Base-by-base conservation (phyloP, 2,329 filamentous ascomycete genomes). In the Cytospora chrysosperma region DNA sequence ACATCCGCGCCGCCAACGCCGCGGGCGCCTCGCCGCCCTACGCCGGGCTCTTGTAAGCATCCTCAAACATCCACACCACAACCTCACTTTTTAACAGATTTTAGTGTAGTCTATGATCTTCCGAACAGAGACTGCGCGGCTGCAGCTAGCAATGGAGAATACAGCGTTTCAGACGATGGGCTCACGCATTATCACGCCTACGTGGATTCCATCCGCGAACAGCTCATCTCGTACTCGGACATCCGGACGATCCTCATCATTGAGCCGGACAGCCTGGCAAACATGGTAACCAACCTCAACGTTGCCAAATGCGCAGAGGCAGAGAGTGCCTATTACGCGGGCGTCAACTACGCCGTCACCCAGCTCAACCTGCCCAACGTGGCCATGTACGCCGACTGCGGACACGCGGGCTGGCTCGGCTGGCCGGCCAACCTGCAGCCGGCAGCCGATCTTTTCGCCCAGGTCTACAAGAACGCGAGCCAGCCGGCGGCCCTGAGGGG, bases 311-410 rank as follows among this genome's bases (percentile, higher is more conserved):
- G 84, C 70, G 55, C 77, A 57, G 73, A 73, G 56, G 81, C 83
- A 12, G 74, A 79, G n/a, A 67, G 70, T 6, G 78, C 79, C 19
- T 86, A 86, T 72, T 73, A 79, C 54, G 77, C 79, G 51, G 77
- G 81, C 70, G 81, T 78, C 43, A 72, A 78, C 67, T 83, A 86
- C 69, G 83, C 83, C 52, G 64, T 85, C 65, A 77, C 75, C 65
- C 72, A 78, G 59, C 78, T 85, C 30, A 81, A 85, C 72, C 76
- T 85, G n/a, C n/a, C n/a, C n/a, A n/a, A n/a, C n/a, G n/a, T n/a
- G n/a, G n/a, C n/a, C n/a, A 83, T 84, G 82, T 86, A 85, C 67
- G 75, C 85, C 54, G 83, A 85, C 66, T 83, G 81, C 28, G 83
- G 82, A 32, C 83, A 86, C 71, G 82, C 80, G 7, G 84, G 84